phyloP scores from a whole-genome alignment of 441 rosid species.

The Pelargonium fulgidum region DNA sequence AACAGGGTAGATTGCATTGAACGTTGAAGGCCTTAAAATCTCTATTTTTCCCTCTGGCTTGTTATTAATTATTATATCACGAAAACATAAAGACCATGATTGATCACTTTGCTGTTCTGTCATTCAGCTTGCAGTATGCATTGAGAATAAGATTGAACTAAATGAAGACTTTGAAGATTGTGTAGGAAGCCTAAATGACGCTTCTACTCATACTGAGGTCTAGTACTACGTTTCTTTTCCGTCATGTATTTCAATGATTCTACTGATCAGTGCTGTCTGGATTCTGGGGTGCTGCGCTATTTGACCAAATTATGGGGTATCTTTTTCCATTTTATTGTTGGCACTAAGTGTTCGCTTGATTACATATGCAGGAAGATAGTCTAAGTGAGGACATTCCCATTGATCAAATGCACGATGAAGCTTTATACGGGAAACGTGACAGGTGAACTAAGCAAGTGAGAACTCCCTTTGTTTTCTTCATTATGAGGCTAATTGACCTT shows the following conservation, averaged over 20 bases:
- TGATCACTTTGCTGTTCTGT: slow-evolving; percentile 24
- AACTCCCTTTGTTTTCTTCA: slow-evolving; percentile 55
- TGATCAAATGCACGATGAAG: slow-evolving; percentile 28
- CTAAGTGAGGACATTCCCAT: slow-evolving; percentile 28
- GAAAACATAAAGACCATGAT: slow-evolving; percentile 6
- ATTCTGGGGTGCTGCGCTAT: not conserved
- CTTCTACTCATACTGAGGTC: slow-evolving; percentile 39
- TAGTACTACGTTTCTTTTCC: slow-evolving; percentile 21
- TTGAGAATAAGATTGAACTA: slow-evolving; percentile 74
- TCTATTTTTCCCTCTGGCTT: not conserved
- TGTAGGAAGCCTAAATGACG: slow-evolving; percentile 55
- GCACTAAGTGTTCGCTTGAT: slow-evolving; percentile 25
- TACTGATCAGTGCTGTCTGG: slow-evolving; percentile 20
- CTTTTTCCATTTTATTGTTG: slow-evolving; percentile 12
- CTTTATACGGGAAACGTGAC: slow-evolving; percentile 53
- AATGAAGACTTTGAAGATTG: slow-evolving; percentile 88
- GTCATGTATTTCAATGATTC: slow-evolving; percentile 16
- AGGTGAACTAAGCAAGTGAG: slow-evolving; percentile 96
- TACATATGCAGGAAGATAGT: slow-evolving; percentile 56
- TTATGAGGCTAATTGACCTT: slow-evolving; percentile 13
- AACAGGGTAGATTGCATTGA: slow-evolving; percentile 10
- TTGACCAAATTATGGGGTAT: not conserved
- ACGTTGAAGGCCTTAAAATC: slow-evolving; percentile 9
- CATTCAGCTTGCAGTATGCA: slow-evolving; percentile 88
- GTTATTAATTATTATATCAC: not conserved